Evolutionary conservation across 2,329 filamentous ascomycete genomes (phyloP).

Genomic region (Cercospora beticola): DNA sequence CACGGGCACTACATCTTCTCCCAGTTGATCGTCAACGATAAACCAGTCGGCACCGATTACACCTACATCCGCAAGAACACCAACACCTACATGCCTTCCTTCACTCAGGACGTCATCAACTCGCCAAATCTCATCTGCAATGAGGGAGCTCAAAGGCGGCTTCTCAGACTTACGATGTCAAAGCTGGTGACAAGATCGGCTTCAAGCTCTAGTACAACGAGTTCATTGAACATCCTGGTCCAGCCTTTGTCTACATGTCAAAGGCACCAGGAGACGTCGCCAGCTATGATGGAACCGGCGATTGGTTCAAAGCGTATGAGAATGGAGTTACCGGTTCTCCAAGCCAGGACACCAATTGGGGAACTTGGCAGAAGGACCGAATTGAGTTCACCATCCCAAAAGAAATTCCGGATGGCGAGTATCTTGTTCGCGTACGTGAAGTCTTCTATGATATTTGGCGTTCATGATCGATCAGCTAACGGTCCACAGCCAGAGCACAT

Average conservation of each 20-base stretch:
- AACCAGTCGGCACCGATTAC: constrained; percentile 20
- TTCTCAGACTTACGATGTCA: constrained; percentile 20
- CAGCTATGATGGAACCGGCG: constrained; percentile 21
- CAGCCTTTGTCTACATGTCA: constrained; percentile 25
- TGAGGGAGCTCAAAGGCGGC: constrained; percentile 16
- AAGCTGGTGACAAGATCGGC: constrained; percentile 24
- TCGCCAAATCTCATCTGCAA: constrained; percentile 12
- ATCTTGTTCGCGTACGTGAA: not conserved
- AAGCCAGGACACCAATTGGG: constrained; percentile 17
- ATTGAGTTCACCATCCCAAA: constrained; percentile 23
- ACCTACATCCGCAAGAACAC: constrained; percentile 26
- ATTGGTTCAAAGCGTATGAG: constrained; percentile 28
- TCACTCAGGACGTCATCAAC: constrained; percentile 19
- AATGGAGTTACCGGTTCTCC: constrained; percentile 15
- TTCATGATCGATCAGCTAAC: not conserved
- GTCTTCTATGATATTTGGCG: not conserved
- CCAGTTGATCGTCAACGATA: constrained; percentile 23
- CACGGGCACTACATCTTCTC: constrained; percentile 27
- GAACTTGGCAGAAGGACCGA: constrained; percentile 19
- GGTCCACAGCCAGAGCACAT: constrained; percentile 22
- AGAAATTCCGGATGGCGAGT: constrained; percentile 8
- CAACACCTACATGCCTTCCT: constrained; percentile 23
- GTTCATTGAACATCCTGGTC: constrained; percentile 26
- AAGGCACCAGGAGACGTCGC: constrained; percentile 22
- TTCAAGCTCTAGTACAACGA: constrained; percentile 21